Conservation (phyloP, 345 rosid species). For the Acer saccharum region DNA sequence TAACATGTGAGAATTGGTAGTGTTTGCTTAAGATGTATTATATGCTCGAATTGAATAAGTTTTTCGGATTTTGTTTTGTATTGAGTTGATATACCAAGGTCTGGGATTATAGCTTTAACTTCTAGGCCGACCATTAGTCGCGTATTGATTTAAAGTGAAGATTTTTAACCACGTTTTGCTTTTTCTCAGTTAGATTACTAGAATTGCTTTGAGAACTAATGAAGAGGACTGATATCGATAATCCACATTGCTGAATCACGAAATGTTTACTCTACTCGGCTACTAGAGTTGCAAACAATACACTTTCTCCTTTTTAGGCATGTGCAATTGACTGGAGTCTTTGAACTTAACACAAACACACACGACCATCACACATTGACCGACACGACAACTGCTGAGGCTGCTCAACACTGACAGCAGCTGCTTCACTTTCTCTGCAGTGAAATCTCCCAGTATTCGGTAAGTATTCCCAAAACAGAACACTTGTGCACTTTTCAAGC, state of each 20-base stretch:
- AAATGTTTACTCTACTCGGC: not conserved
- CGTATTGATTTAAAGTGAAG: not conserved
- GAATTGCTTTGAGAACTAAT: not conserved
- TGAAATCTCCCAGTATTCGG: too few species aligned
- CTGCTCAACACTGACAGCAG: conserved; percentile 8
- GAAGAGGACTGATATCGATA: not conserved
- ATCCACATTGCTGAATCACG: not conserved
- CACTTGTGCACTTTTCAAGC: not conserved
- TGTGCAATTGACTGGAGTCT: not conserved
- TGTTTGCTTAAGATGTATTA: not conserved
- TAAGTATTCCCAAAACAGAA: too few species aligned
- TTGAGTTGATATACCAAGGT: not conserved
- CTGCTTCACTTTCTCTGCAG: not conserved
- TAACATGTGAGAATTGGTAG: not conserved
- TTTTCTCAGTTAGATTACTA: not conserved
- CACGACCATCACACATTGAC: not conserved
- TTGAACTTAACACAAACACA: not conserved
- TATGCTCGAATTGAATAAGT: not conserved
- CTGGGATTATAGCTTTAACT: not conserved
- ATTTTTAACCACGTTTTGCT: not conserved
- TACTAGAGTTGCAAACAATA: not conserved
- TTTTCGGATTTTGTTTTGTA: not conserved
- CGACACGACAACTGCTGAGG: not conserved
- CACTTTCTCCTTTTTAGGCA: not conserved
- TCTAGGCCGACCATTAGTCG: not conserved